A percentile compares a stretch with the other conserved stretches of the same genome.
Conservation (phyloP, 2,329 filamentous ascomycete genomes). For the Venturia asperata region DNA sequence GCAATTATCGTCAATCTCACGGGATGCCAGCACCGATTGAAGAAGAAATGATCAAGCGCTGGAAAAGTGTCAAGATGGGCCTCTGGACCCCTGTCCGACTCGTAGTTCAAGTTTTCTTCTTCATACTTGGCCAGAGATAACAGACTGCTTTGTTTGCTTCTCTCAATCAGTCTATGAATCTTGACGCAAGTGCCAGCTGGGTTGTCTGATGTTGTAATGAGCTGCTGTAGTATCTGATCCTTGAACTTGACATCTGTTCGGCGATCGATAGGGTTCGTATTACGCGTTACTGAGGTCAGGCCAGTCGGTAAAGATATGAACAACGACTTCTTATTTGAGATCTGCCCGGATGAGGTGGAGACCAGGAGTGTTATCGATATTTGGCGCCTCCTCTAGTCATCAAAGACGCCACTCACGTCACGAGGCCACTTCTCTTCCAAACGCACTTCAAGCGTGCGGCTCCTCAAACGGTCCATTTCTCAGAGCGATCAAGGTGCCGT, state of each 20-base stretch:
- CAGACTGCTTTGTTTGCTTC: background rate
- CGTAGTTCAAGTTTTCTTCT: background rate
- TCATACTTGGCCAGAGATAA: background rate
- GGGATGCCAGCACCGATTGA: background rate
- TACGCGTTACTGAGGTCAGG: background rate
- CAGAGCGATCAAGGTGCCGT: background rate
- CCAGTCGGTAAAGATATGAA: background rate
- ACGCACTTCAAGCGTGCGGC: background rate
- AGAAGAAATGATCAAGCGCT: background rate
- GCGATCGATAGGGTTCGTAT: background rate
- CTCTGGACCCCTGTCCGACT: background rate
- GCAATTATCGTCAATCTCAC: background rate
- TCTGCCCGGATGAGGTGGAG: background rate
- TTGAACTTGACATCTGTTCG: background rate
- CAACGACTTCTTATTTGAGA: background rate
- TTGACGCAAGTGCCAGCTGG: background rate
- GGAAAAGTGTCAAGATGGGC: background rate
- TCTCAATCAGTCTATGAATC: background rate
- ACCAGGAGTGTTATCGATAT: background rate
- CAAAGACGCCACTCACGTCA: background rate
- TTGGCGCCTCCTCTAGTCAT: background rate
- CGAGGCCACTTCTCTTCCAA: background rate
- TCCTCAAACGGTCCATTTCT: background rate
- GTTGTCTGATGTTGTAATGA: background rate
- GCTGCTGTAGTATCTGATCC: background rate